Base-by-base conservation (phyloP, 352 stramenopile genomes). In the Phytophthora hibernalis region DNA sequence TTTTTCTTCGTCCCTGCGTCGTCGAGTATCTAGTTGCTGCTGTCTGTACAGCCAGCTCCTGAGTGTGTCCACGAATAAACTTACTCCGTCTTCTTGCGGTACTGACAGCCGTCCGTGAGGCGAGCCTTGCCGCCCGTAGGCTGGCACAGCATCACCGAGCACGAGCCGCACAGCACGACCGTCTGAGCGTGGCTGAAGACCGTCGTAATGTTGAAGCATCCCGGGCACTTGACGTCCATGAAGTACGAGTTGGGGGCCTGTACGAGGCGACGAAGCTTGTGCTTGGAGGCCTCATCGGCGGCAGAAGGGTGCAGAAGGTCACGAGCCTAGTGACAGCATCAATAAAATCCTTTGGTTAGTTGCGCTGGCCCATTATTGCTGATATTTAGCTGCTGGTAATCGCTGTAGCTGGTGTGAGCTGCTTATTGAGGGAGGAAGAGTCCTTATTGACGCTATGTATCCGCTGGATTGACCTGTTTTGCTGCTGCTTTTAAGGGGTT, bases 151-250 rank as follows among this genome's bases (percentile, higher is more conserved):
- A 99, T 98, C 60, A 98, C 96, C 68, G 97, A 98, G 91, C 98
- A 99, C 69, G 73, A 89, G 66, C 93, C 95, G 77, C 97, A 99
- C 43, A 99, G 78, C 54, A 99, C 97, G 59, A 99, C 97, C 47
- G 96, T 99, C 89, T 99, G 97, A 60, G 97, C 97, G 79, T 99
- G 98, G 74, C 84, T 98, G 87, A 99, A 99, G 58, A 99, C 97
- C 52, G 97, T 99, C 47, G 97, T 99, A 84, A 99, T 99, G 90
- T 99, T 98, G 88, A 99, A 99, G 95, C 98, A 99, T 79, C 97
- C 97, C 48, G 97, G 97, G 89, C 98, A 99, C 85, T 99, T 99
- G 65, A 99, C 98, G 82, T 99, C 98, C 96, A 98, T 98, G 82
- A 98, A 98, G 85, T 98, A 99, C 73, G 91, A 98, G 93, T 99